phyloP scores from a whole-genome alignment of 1,284 basidiomycete genomes.

The Cryptococcus sp. region DNA sequence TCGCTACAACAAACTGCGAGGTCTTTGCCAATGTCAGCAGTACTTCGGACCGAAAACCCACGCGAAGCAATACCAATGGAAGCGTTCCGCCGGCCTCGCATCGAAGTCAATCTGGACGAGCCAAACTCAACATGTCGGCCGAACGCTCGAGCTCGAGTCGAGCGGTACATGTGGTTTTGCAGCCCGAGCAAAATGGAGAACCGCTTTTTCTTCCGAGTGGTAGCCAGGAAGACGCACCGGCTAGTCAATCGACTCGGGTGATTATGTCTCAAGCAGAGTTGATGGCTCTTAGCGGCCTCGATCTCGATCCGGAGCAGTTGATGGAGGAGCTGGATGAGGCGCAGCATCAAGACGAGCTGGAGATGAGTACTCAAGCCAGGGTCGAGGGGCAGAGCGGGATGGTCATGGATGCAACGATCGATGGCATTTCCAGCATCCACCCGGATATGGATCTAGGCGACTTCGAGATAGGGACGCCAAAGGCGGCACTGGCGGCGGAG shows the following conservation, averaged over 20 bases:
- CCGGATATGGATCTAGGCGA: neutral
- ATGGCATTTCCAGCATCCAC: neutral
- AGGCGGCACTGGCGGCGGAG: neutral
- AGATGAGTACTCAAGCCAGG: neutral
- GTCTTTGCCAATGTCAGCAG: slow-evolving; percentile 23
- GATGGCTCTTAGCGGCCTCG: slow-evolving; percentile 26
- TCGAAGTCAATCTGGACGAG: slow-evolving; percentile 6
- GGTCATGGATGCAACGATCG: slow-evolving; percentile 2
- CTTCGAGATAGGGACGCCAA: neutral
- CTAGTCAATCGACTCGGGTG: slow-evolving; percentile 6
- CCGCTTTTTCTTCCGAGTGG: slow-evolving; percentile 22
- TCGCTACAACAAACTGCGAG: slow-evolving; percentile 41
- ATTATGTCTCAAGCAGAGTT: slow-evolving; percentile 28
- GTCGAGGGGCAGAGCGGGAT: neutral
- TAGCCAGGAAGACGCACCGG: slow-evolving; percentile 3
- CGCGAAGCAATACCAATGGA: neutral
- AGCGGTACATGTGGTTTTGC: neutral
- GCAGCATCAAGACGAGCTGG: slow-evolving; percentile 18
- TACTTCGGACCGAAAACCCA: neutral
- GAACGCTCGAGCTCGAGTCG: slow-evolving; percentile 1
- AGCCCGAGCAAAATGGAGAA: neutral
- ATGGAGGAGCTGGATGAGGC: slow-evolving; percentile 22
- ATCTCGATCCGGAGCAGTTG: slow-evolving; percentile 21
- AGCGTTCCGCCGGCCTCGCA: neutral
- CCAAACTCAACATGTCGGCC: slow-evolving; percentile 15